Evolutionary conservation across 306 rosid genomes (phyloP).

Genomic region (Inga laurina): DNA sequence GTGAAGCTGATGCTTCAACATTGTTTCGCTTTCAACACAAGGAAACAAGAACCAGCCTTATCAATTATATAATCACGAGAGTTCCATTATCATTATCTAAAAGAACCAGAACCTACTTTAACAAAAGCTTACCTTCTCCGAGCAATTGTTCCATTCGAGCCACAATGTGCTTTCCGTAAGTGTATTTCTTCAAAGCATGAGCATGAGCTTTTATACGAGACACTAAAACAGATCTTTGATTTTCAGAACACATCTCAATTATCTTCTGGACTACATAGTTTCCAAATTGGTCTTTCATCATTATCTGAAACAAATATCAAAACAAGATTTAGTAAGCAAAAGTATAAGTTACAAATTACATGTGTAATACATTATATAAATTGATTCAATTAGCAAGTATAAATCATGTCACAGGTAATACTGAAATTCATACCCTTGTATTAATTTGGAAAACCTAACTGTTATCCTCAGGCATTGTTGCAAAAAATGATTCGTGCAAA

Average conservation of each 20-base stretch:
- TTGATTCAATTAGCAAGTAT: background rate
- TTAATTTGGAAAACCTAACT: background rate
- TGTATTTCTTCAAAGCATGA: conserved; percentile 74
- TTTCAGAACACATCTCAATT: conserved; percentile 62
- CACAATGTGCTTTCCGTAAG: conserved; percentile 79
- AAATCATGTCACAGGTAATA: background rate
- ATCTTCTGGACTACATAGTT: conserved; percentile 77
- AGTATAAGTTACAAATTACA: conserved; percentile 13
- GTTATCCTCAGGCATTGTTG: background rate
- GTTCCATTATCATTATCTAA: background rate
- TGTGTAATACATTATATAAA: background rate
- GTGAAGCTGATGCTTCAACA: conserved; percentile 6
- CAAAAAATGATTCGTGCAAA: background rate
- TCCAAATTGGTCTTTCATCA: conserved; percentile 71
- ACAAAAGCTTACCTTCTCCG: conserved; percentile 35
- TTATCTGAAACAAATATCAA: conserved; percentile 42
- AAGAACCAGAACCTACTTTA: conserved; percentile 1
- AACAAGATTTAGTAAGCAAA: conserved; percentile 18
- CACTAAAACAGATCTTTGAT: conserved; percentile 48
- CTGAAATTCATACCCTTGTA: background rate
- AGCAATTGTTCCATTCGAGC: conserved; percentile 58
- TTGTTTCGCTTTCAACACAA: background rate
- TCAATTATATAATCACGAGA: conserved; percentile 4
- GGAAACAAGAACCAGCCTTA: background rate
- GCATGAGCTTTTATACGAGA: conserved; percentile 56